Evolutionary conservation across 2,329 filamentous ascomycete genomes (phyloP).

Genomic region (Nectriaceae sp.): DNA sequence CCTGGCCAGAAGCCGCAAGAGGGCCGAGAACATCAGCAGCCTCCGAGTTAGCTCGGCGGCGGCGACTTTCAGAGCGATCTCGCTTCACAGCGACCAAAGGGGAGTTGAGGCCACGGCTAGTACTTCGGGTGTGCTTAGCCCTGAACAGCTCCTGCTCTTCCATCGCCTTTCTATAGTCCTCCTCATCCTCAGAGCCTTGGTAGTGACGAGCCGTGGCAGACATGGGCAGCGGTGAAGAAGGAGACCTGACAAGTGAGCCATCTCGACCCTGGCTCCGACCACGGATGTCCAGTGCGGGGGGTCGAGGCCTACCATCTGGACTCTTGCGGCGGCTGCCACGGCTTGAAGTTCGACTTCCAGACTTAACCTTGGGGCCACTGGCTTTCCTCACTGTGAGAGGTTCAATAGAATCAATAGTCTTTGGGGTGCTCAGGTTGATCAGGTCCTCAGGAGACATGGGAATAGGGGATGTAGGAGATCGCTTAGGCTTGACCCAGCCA

Average conservation of each 20-base stretch:
- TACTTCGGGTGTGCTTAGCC: conserved; percentile 55
- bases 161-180: conserved; percentile 56
- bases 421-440: conserved; percentile 59
- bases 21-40: conserved; percentile 35
- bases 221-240: conserved; percentile 79
- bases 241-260: conserved; percentile 65
- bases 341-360: conserved; percentile 51
- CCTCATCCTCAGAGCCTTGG: conserved; percentile 64
- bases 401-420: conserved; percentile 36
- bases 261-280: conserved; percentile 65
- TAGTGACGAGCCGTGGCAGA: conserved; percentile 49
- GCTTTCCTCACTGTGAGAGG: conserved; percentile 49
- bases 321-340: conserved; percentile 50
- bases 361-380: conserved; percentile 32
- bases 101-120: conserved; percentile 43
- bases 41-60: conserved; percentile 32
- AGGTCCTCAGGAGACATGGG: conserved; percentile 93
- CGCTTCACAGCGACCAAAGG: conserved; percentile 32
- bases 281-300: conserved; percentile 51
- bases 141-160: conserved; percentile 58
- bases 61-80: conserved; percentile 44
- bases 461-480: conserved; percentile 87
- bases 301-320: conserved; percentile 44
- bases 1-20: conserved; percentile 30
- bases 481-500: conserved; percentile 73